Conservation (phyloP, 1,139 yeast genomes). For the Williopsis jadinii region DNA sequence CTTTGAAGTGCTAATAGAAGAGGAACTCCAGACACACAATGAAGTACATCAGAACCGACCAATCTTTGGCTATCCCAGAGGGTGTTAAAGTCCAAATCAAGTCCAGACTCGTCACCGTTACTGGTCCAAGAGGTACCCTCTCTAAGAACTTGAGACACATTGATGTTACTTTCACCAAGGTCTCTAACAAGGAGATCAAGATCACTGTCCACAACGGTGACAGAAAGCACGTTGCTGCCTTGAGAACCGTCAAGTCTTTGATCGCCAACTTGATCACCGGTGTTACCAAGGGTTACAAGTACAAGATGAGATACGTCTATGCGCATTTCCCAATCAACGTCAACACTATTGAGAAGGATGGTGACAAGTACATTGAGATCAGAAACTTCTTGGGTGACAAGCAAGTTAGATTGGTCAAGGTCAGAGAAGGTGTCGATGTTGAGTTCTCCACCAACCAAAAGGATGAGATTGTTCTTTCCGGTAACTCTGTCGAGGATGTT, state of each 20-base stretch:
- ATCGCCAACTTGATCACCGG: constrained; percentile 93
- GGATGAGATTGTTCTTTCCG: constrained; percentile 89
- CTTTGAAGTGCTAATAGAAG: no score
- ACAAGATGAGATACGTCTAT: constrained; percentile 99
- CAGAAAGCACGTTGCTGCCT: constrained; percentile 99
- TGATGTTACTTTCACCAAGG: constrained; percentile 85
- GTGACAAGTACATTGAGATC: constrained; percentile 79
- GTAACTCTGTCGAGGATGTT: constrained; percentile 97
- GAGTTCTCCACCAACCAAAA: constrained; percentile 79
- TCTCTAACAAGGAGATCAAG: constrained; percentile 66
- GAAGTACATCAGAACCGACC: constrained; percentile 71
- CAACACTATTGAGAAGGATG: constrained; percentile 73
- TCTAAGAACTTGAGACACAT: constrained; percentile 90
- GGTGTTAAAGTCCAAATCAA: constrained; percentile 89
- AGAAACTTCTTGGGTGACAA: constrained; percentile 99
- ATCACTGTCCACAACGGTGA: constrained; percentile 97
- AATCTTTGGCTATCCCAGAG: constrained; percentile 86
- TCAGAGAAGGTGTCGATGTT: constrained; percentile 83
- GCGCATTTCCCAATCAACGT: constrained; percentile 99
- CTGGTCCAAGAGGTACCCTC: constrained; percentile 98
- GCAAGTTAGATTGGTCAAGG: constrained; percentile 82
- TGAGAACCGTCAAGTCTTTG: constrained; percentile 97
- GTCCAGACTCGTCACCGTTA: constrained; percentile 84
- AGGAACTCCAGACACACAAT: constrained; percentile 8
- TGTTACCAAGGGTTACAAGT: constrained; percentile 98